Evolutionary conservation across 1,284 basidiomycete species (phyloP).

Genomic region (Ganoderma boninense): DNA sequence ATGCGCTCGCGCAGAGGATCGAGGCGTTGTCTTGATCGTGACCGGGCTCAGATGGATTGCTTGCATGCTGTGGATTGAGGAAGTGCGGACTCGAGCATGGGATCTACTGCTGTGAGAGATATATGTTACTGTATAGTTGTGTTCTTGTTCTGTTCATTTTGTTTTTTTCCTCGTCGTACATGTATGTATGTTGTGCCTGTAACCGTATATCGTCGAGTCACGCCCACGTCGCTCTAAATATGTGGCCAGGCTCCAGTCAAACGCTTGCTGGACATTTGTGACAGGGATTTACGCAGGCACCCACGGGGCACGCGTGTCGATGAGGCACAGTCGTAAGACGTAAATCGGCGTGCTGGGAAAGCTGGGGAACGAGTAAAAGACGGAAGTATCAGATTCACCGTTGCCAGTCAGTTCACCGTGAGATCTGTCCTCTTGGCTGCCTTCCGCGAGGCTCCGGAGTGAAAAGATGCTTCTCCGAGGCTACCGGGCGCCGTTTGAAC

Average conservation of each 20-base stretch:
- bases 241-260: not conserved
- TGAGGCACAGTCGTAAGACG: not conserved
- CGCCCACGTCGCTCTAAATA: not conserved
- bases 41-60: not conserved
- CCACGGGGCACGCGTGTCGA: not conserved
- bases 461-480: slow-evolving; percentile 1
- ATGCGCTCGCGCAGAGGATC: slow-evolving; percentile 62
- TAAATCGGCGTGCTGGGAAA: not conserved
- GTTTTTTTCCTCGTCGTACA: not conserved
- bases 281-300: not conserved
- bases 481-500: not conserved
- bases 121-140: slow-evolving; percentile 30
- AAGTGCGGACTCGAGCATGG: slow-evolving; percentile 9
- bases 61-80: not conserved
- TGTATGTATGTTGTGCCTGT: not conserved
- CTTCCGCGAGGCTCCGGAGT: not conserved
- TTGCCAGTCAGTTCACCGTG: not conserved
- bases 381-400: not conserved
- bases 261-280: not conserved
- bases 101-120: slow-evolving; percentile 28
- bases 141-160: slow-evolving; percentile 14
- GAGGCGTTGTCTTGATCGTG: slow-evolving; percentile 37
- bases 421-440: not conserved
- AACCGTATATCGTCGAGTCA: not conserved
- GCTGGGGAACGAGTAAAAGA: not conserved